These are phyloP conservation scores for Leccinum rimulosum DNA, from an alignment of 768 basidiomycete species.

Conservation along the genomic window DNA sequence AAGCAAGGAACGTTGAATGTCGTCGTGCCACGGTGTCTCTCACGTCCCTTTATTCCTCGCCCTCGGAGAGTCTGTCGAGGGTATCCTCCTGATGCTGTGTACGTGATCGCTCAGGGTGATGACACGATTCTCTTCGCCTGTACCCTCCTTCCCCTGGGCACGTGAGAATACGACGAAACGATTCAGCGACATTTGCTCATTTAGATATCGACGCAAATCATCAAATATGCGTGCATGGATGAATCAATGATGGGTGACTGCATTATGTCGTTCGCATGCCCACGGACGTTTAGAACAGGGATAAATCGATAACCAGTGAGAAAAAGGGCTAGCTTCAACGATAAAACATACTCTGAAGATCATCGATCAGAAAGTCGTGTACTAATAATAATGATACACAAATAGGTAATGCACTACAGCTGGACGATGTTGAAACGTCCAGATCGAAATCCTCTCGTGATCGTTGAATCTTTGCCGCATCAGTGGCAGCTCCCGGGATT, in stretches of 20 bases:
- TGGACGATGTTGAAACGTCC: slow-evolving; percentile 36
- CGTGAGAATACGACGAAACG: not conserved
- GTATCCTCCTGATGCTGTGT: not conserved
- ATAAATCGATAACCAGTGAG: not conserved
- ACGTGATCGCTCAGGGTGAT: not conserved
- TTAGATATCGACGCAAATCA: not conserved
- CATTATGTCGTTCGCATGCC: not conserved
- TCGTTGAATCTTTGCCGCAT: slow-evolving; percentile 52
- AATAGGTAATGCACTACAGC: not conserved
- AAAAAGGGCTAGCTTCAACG: not conserved
- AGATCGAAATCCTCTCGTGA: slow-evolving; percentile 32
- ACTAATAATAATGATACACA: slow-evolving; percentile 5
- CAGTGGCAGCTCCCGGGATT: slow-evolving; percentile 2
- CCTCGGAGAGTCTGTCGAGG: not conserved
- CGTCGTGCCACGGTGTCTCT: not conserved
- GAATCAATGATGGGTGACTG: no score
- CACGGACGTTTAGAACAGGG: no score
- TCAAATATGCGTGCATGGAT: not conserved
- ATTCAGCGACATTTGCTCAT: not conserved
- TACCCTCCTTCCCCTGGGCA: not conserved
- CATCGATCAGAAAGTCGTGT: not conserved
- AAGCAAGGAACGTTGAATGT: not conserved
- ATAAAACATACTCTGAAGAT: no score
- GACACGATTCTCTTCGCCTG: not conserved
- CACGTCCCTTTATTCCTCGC: not conserved